Conservation (phyloP, 306 rosid genomes). For the Quercus suber region DNA sequence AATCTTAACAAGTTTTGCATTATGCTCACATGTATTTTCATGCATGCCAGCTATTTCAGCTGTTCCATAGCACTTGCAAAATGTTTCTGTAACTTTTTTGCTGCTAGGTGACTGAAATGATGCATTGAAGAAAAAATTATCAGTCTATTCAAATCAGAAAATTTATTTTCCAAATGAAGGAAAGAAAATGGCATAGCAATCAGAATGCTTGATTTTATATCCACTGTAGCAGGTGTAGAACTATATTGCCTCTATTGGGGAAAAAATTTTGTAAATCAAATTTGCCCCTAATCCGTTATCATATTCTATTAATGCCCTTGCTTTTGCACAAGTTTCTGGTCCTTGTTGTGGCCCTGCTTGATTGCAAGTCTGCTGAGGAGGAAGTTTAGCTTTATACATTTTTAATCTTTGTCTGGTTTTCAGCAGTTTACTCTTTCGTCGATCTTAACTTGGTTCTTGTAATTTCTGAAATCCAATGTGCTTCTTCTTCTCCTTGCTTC, state of each 20-base stretch:
- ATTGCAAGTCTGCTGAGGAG: not conserved
- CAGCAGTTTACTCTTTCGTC: not conserved
- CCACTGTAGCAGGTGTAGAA: not conserved
- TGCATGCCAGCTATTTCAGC: not conserved
- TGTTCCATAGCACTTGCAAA: not conserved
- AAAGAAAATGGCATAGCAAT: not conserved
- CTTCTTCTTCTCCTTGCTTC: constrained; percentile 10
- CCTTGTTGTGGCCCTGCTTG: not conserved
- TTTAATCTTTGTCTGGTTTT: not conserved
- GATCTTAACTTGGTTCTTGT: not conserved
- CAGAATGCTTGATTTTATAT: not conserved
- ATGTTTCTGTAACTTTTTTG: not conserved
- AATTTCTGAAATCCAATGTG: constrained; percentile 5
- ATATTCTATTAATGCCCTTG: not conserved
- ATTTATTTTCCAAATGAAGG: not conserved
- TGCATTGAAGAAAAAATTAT: not conserved
- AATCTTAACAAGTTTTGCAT: not conserved
- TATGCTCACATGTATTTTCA: not conserved
- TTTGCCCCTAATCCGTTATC: not conserved
- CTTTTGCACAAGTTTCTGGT: not conserved
- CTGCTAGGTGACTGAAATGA: not conserved
- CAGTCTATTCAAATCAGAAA: not conserved
- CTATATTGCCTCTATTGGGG: not conserved
- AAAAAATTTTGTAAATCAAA: not conserved
- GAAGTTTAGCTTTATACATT: not conserved